These are phyloP conservation scores for Iberis pinnata DNA, from an alignment of 345 rosid genomes.

Conservation along the genomic window DNA sequence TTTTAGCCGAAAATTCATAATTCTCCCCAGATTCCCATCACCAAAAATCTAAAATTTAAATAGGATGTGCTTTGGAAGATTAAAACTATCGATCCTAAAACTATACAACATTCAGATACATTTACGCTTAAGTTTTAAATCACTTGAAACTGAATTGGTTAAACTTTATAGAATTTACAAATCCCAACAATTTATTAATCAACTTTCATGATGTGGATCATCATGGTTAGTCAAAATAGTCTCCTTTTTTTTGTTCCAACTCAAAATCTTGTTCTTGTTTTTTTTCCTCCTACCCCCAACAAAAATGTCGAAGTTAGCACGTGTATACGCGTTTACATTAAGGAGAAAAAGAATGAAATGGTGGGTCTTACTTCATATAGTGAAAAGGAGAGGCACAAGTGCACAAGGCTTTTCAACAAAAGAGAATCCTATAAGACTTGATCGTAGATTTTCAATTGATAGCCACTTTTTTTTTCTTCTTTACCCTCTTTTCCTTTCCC, in stretches of 20 bases:
- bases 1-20: too few relatives aligned
- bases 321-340: conserved; percentile 27
- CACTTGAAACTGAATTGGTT: too few relatives aligned
- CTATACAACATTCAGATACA: too few relatives aligned
- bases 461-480: conserved; percentile 19
- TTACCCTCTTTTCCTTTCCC: conserved; percentile 19
- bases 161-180: too few relatives aligned
- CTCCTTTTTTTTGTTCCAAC: neutral
- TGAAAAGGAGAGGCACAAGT: conserved; percentile 31
- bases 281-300: conserved; percentile 22
- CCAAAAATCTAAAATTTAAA: too few relatives aligned
- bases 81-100: too few relatives aligned
- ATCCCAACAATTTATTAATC: too few relatives aligned
- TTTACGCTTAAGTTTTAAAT: too few relatives aligned
- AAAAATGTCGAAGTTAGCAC: conserved; percentile 23
- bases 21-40: too few relatives aligned
- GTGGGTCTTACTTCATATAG: conserved; percentile 31
- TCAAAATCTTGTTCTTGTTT: conserved; percentile 14
- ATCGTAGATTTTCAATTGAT: neutral
- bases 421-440: conserved; percentile 34
- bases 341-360: conserved; percentile 8
- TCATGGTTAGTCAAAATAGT: conserved; percentile 22
- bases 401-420: conserved; percentile 32
- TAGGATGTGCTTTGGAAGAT: too few relatives aligned
- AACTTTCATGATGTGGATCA: conserved; percentile 19